A percentile compares a stretch with the other conserved stretches of the same genome.
phyloP scores from a whole-genome alignment of 768 basidiomycete genomes.

The Phaeotremella fagi region DNA sequence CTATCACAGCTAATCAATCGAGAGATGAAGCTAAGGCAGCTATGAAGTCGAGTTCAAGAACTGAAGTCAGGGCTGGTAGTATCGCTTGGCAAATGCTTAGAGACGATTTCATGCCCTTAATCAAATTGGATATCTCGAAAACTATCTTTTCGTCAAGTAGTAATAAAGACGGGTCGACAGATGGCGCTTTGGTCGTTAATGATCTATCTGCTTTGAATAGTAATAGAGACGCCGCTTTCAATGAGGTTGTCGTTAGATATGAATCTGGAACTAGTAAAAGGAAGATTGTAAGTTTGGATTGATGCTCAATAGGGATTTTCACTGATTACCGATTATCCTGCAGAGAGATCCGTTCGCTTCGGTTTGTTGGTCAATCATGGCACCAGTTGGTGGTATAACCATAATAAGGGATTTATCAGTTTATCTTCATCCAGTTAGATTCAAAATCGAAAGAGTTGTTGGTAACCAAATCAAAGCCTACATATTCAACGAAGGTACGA shows the following conservation, averaged over 20 bases:
- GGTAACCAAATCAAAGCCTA: conserved; percentile 82
- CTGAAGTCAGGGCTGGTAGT: conserved; percentile 76
- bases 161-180: conserved; percentile 80
- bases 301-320: no score
- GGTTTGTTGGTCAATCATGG: conserved; percentile 74
- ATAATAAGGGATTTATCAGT: conserved; percentile 80
- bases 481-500: conserved; percentile 57
- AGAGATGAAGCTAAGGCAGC: conserved; percentile 66
- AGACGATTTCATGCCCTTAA: conserved; percentile 63
- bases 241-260: conserved; percentile 79
- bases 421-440: conserved; percentile 74
- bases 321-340: neutral
- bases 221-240: conserved; percentile 71
- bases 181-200: conserved; percentile 67
- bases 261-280: conserved; percentile 54
- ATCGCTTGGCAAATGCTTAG: conserved; percentile 85
- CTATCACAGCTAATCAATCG: conserved; percentile 63
- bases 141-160: conserved; percentile 78
- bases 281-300: conserved; percentile 8
- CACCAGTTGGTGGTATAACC: conserved; percentile 87
- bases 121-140: conserved; percentile 76
- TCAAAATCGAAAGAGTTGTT: conserved; percentile 78
- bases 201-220: conserved; percentile 83
- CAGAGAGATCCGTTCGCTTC: conserved; percentile 61
- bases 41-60: conserved; percentile 68